Evolutionary conservation across 495 filamentous ascomycete species (phyloP), one percentile per base, ranked within the genome.

Genomic region (Penicillium coprophilum): DNA sequence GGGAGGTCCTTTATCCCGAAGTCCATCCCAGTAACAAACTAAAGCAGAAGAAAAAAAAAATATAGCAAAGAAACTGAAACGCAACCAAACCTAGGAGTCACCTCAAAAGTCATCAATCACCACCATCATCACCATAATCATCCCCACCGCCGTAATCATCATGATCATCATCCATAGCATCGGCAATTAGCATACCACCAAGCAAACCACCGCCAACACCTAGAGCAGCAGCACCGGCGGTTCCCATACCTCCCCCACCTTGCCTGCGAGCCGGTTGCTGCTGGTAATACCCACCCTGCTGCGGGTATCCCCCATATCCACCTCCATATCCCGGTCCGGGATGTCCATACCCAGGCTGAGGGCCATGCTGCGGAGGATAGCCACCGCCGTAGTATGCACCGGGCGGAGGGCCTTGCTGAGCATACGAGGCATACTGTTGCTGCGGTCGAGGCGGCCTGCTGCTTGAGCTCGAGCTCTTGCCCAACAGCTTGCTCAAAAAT

Each of bases 131-230:
- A 45, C 73, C 74, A 56, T 75, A 70, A 58, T 77, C 75, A 24
- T 65, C 67, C 50, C 61, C 68, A 24, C 74, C 71, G 32, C 71
- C 63, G 53, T 65, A 60, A 44, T 68, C 59, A 59, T 83, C 82
- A 43, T 52, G 57, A 61, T 83, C 81, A 46, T 63, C 57, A 50
- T 86, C 71, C 58, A 66, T 46, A 41, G 83, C 85, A 63, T 88
- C 80, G 4, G 79, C 87, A 39, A 95, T 64, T 65, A 92, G 46
- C 59, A 77, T 73, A 11, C 89, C 90, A 56, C 89, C 90, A 3
- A 92, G 39, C 62, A 95, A 57, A 51, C 90, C 90, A 53, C 85
- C 90, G 45, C 89, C 90, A 9, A 90, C 64, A 68, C 90, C 90
- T 56, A 93, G 70, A 17, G 89, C 90, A 9, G 87, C 88, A 24